Evolutionary conservation across 768 basidiomycete species (phyloP).

Genomic region (Brasilioporus rufonigricans): DNA sequence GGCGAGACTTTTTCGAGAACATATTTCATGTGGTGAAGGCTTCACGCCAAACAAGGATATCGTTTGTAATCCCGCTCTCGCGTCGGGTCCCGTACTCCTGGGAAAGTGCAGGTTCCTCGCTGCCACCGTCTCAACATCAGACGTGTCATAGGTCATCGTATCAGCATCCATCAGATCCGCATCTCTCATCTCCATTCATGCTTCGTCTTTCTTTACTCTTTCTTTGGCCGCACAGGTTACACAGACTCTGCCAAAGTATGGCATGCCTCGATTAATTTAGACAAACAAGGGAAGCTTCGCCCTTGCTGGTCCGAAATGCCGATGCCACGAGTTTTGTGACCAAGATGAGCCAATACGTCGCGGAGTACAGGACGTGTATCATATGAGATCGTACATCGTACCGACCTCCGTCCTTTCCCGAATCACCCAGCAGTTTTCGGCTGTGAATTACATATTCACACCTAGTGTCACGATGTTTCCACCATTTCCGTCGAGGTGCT

Average conservation of each 20-base stretch:
- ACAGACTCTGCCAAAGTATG: background rate
- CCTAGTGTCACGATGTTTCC: constrained; percentile 5
- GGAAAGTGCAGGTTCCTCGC: background rate
- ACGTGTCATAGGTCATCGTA: constrained; percentile 5
- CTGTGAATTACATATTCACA: constrained; percentile 8
- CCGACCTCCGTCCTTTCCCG: background rate
- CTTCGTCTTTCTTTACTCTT: background rate
- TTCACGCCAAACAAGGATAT: background rate
- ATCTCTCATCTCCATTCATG: background rate
- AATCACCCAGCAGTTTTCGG: constrained; percentile 6
- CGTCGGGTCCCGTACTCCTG: background rate
- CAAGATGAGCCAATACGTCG: background rate
- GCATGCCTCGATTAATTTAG: background rate
- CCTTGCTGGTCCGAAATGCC: background rate
- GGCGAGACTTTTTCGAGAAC: background rate
- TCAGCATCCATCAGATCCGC: background rate
- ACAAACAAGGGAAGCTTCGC: constrained; percentile 1
- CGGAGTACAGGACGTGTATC: background rate
- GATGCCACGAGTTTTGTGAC: background rate
- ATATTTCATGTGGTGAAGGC: background rate
- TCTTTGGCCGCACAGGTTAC: background rate
- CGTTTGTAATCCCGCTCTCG: background rate
- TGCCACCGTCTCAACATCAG: background rate
- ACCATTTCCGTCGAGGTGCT: background rate
- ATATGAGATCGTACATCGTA: background rate